phyloP scores from a whole-genome alignment of 371 early-diverging fungal genomes.

The Saksenaea vasiformis region DNA sequence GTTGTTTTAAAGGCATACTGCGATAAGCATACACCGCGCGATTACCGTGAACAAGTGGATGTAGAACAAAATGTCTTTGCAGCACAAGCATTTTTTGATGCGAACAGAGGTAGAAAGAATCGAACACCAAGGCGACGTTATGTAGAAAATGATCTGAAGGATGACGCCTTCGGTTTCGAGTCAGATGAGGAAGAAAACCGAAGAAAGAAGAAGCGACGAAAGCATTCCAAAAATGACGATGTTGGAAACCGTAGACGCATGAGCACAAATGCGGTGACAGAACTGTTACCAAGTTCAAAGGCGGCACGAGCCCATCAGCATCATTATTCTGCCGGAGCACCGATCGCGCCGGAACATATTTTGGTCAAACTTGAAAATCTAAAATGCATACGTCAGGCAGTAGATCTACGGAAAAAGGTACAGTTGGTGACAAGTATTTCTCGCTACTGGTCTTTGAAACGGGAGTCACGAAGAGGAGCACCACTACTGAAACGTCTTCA shows the following conservation, averaged over 20 bases:
- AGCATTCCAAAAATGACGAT: conserved; percentile 4
- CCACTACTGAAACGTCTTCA: conserved; percentile 94
- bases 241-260: not conserved
- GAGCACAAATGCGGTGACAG: conserved; percentile 24
- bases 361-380: conserved; percentile 62
- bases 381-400: conserved; percentile 39
- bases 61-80: conserved; percentile 37
- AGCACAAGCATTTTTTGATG: conserved; percentile 39
- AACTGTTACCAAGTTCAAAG: conserved; percentile 50
- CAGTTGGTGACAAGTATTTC: conserved; percentile 69
- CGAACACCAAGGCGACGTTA: conserved; percentile 31
- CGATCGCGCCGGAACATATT: conserved; percentile 72
- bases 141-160: conserved; percentile 43
- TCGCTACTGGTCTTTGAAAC: conserved; percentile 94
- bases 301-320: conserved; percentile 66
- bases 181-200: conserved; percentile 25
- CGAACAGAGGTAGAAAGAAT: conserved; percentile 15
- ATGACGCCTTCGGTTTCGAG: conserved; percentile 6
- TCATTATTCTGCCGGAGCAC: conserved; percentile 59
- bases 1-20: conserved; percentile 77
- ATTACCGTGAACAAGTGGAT: conserved; percentile 62
- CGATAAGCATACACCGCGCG: conserved; percentile 80
- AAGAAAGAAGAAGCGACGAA: conserved; percentile 20
- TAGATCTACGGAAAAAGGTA: conserved; percentile 50
- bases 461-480: conserved; percentile 84